These are phyloP conservation scores for Plasmodium coatneyi DNA, from an alignment of 169 alveolate species.

Conservation along the genomic window DNA sequence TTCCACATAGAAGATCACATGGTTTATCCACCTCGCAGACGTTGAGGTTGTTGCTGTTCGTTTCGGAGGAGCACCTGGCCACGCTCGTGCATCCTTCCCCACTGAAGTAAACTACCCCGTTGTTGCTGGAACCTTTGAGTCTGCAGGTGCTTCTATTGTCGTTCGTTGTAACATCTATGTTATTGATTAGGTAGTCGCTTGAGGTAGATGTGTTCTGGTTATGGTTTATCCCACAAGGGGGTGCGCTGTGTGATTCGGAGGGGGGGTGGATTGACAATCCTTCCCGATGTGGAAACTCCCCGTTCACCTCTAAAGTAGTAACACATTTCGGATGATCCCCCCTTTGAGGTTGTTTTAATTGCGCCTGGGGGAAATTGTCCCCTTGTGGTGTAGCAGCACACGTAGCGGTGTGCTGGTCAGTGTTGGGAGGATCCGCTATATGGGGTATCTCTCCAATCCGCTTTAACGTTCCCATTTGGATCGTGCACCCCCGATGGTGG, in stretches of 20 bases:
- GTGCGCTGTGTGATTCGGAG: not conserved
- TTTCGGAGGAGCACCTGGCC: not conserved
- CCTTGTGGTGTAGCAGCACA: not conserved
- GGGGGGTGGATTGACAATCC: not conserved
- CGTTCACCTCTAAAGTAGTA: not conserved
- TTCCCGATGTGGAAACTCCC: not conserved
- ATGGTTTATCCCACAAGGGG: not conserved
- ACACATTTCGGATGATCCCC: not conserved
- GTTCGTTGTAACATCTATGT: slow-evolving; percentile 36
- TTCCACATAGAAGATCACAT: not conserved
- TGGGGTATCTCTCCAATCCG: not conserved
- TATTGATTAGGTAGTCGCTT: slow-evolving; percentile 13
- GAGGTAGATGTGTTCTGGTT: not conserved
- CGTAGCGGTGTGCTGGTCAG: not conserved
- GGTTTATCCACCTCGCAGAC: not conserved
- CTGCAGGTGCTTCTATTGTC: slow-evolving; percentile 4
- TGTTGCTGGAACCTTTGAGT: not conserved
- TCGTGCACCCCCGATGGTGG: not conserved
- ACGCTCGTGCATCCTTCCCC: not conserved
- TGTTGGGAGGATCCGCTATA: not conserved
- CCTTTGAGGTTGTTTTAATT: not conserved
- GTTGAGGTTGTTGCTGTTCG: not conserved
- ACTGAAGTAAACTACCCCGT: not conserved
- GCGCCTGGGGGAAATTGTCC: not conserved
- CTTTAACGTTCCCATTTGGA: not conserved